These are phyloP conservation scores for Pythium inflatum DNA, from an alignment of 352 stramenopile species.

Conservation along the genomic window DNA sequence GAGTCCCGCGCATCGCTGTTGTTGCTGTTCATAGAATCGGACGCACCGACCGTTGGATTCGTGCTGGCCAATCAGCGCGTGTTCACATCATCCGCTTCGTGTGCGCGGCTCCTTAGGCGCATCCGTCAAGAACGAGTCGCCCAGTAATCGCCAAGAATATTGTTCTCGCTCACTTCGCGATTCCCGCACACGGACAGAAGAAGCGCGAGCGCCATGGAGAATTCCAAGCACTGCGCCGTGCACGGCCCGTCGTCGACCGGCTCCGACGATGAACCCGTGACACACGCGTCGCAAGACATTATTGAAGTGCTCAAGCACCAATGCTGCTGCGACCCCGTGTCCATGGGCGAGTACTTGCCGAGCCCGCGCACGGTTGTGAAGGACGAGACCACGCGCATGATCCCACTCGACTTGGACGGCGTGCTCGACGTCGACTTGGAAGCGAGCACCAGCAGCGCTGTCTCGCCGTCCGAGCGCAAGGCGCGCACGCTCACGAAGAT, in stretches of 20 bases:
- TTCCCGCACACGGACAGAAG: too few relatives aligned
- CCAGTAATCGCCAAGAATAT: too few relatives aligned
- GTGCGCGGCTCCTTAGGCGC: constrained; percentile 16
- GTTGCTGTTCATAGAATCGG: too few relatives aligned
- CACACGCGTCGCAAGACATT: constrained; percentile 50
- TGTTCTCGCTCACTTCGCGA: too few relatives aligned
- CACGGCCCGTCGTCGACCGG: neutral
- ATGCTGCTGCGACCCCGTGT: constrained; percentile 66
- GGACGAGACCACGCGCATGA: constrained; percentile 38
- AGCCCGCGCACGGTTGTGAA: constrained; percentile 41
- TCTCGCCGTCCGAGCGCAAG: constrained; percentile 24
- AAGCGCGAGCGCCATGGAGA: constrained; percentile 5
- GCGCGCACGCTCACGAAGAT: constrained; percentile 19
- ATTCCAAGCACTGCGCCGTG: constrained; percentile 13
- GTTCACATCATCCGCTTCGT: constrained; percentile 23
- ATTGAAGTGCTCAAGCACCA: constrained; percentile 64
- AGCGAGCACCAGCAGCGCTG: neutral
- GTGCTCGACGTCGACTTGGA: constrained; percentile 20
- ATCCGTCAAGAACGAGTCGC: neutral
- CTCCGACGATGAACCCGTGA: constrained; percentile 8
- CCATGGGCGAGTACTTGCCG: constrained; percentile 81
- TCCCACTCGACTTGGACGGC: constrained; percentile 28
- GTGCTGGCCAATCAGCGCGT: constrained; percentile 16
- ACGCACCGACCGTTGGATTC: too few relatives aligned
- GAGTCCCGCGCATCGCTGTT: too few relatives aligned